Evolutionary conservation across 768 basidiomycete species (phyloP), one percentile per base, ranked within the genome.

Genomic region (Leccinum uliginosum): DNA sequence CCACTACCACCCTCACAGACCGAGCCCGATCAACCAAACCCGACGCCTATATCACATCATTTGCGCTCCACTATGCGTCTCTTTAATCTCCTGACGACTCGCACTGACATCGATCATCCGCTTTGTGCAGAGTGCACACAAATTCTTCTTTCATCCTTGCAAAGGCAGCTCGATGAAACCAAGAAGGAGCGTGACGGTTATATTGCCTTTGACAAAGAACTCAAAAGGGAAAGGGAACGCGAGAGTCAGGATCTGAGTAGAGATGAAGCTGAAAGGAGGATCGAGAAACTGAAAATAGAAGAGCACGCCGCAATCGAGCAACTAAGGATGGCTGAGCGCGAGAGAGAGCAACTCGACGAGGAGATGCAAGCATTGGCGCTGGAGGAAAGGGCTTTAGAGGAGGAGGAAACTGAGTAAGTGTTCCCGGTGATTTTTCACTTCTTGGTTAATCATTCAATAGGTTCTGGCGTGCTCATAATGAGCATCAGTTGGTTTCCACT

Each of bases 81-180:
- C 38, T 87, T 91, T 69, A 89, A 88, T 68, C 70, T 91, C 29
- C 77, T 93, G 45, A 89, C 90, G 12, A 82, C 85, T 55, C 79
- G 85, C 44, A 85, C 87, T 52, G 87, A 89, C 30, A 83, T 95
- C 45, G 92, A 94, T 69, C 94, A 98, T 68, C 97, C 97, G 6
- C 79, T 99, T 8, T 99, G 97, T 71, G 84, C 89, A 0, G 96
- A 98, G 66, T 99, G 97, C 72, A 92, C 94, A 3, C 86, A 90
- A 65, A 80, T 88, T 49, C 74, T 98, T 32, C 81, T 95, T 29
- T 77, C 77, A 1, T 83, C 83, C 24, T 81, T 98, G 30, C 85
- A 89, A 63, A 80, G 81, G 47, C 86, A 93, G 66, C 78, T 96
- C 15, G 93, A 96, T 56, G 93, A 97, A 75, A 88, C 89, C 3